A percentile compares a stretch with the other conserved stretches of the same genome.
These are phyloP conservation scores for Adansonia digitata DNA, from an alignment of 345 rosid species.

Conservation along the genomic window DNA sequence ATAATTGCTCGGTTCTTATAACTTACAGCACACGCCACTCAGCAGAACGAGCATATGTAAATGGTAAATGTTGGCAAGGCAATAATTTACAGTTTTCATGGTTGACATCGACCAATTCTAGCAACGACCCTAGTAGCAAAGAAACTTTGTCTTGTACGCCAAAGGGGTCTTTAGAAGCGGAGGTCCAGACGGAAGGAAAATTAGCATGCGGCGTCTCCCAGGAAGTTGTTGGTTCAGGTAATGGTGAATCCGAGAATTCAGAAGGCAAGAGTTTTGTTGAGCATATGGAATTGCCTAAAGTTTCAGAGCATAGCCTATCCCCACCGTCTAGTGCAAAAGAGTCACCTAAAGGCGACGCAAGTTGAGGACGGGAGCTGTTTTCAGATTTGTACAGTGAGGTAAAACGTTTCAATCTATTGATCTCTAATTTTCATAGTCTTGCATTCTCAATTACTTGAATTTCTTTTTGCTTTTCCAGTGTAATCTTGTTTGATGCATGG, in stretches of 20 bases:
- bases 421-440: slow-evolving; percentile 25
- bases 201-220: slow-evolving; percentile 7
- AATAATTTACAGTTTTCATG: slow-evolving; percentile 62
- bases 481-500: slow-evolving; percentile 27
- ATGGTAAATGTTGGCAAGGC: slow-evolving; percentile 81
- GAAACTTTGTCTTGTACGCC: slow-evolving; percentile 23
- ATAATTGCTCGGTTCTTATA: slow-evolving; percentile 44
- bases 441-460: slow-evolving; percentile 22
- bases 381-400: slow-evolving; percentile 61
- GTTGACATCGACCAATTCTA: slow-evolving; percentile 43
- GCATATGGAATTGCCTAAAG: slow-evolving; percentile 27
- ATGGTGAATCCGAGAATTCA: slow-evolving; percentile 34
- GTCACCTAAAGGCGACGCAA: slow-evolving; percentile 14
- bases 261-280: slow-evolving; percentile 30
- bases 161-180: slow-evolving; percentile 22
- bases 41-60: slow-evolving; percentile 77
- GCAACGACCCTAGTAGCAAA: slow-evolving; percentile 28
- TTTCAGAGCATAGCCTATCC: slow-evolving; percentile 22
- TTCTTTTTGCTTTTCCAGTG: slow-evolving; percentile 13
- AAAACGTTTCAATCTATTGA: slow-evolving; percentile 28
- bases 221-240: slow-evolving; percentile 38
- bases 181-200: slow-evolving; percentile 30
- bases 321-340: slow-evolving; percentile 20
- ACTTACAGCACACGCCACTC: slow-evolving; percentile 55
- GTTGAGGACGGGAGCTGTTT: slow-evolving; percentile 22